Evolutionary conservation across 2,329 filamentous ascomycete species (phyloP), one percentile per base, ranked within the genome.

Genomic region (Emergomyces pasteurianus): DNA sequence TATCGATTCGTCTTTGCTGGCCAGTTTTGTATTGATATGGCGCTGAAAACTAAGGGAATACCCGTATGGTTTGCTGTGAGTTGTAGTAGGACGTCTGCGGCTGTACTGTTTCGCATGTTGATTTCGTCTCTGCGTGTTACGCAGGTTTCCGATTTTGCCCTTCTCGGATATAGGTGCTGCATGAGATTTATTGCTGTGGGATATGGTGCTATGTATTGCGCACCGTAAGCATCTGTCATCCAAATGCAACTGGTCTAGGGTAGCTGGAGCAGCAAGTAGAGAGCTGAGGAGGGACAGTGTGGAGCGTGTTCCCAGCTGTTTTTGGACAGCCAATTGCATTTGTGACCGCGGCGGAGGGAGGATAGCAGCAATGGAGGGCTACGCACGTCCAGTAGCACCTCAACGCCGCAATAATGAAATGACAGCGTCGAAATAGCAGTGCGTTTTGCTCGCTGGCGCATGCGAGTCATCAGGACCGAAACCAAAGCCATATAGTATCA

Each of bases 271-370:
- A 43, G 66, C 67, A 58, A 72, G 63, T 36, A 75, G 66, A 52
- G 67, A 65, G 62, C 72, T 68, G 63, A 76, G 70, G 57, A 75
- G 67, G 62, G 71, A 72, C 63, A 76, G 65, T 63, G 74, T 69
- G 64, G 74, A 75, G 64, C 73, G 73, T 67, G 73, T 73, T 70
- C 72, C 74, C 71, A 75, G 66, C 61, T 76, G 66, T 69, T 73
- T 72, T 68, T 74, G 70, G 70, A 77, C 70, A 69, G 73, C 75
- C 69, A 73, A 70, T 67, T 74, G 73, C 75, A 77, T 77, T 65
- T 36, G 38, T 21, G 36, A n/a, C 10, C 38, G 54, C 10, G 18
- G 16, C 9, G n/a, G 36, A 36, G 53, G 21, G 34, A 14, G 38
- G 12, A 16, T 34, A 52, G 16, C 7, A 26, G 16, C 31, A 52